These are phyloP conservation scores for Delitschia confertaspora DNA, from an alignment of 495 filamentous ascomycete genomes.

Conservation along the genomic window DNA sequence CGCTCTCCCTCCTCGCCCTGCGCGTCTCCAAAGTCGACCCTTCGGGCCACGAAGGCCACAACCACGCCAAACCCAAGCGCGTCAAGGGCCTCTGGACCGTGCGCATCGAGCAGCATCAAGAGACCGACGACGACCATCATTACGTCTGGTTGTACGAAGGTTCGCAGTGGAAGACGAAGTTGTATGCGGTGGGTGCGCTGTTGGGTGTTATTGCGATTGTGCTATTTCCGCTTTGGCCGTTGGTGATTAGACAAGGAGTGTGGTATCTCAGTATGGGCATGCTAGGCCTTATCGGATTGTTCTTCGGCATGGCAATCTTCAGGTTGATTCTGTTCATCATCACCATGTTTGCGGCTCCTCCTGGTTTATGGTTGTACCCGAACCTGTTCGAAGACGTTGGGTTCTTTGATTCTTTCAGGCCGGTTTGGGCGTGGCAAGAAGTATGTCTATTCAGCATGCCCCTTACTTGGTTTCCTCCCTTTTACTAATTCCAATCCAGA, in stretches of 20 bases:
- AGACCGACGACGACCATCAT: slow-evolving; percentile 79
- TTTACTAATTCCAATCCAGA: slow-evolving; percentile 4
- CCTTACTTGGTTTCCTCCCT: neutral
- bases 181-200: slow-evolving; percentile 78
- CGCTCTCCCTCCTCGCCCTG: slow-evolving; percentile 87
- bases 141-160: slow-evolving; percentile 98
- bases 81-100: slow-evolving; percentile 96
- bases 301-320: slow-evolving; percentile 97
- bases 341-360: slow-evolving; percentile 75
- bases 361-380: slow-evolving; percentile 94
- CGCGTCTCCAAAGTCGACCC: slow-evolving; percentile 81
- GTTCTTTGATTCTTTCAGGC: slow-evolving; percentile 95
- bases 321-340: slow-evolving; percentile 88
- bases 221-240: slow-evolving; percentile 94
- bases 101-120: slow-evolving; percentile 92
- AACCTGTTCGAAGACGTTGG: slow-evolving; percentile 98
- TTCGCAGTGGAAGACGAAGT: slow-evolving; percentile 81
- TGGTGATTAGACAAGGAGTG: slow-evolving; percentile 80
- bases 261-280: slow-evolving; percentile 97
- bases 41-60: slow-evolving; percentile 60
- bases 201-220: slow-evolving; percentile 76
- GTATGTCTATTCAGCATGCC: slow-evolving; percentile 41
- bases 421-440: slow-evolving; percentile 98
- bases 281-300: slow-evolving; percentile 82
- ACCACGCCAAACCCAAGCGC: slow-evolving; percentile 68